phyloP scores from a whole-genome alignment of 1,284 basidiomycete genomes.

The Rhodotorula sp. region DNA sequence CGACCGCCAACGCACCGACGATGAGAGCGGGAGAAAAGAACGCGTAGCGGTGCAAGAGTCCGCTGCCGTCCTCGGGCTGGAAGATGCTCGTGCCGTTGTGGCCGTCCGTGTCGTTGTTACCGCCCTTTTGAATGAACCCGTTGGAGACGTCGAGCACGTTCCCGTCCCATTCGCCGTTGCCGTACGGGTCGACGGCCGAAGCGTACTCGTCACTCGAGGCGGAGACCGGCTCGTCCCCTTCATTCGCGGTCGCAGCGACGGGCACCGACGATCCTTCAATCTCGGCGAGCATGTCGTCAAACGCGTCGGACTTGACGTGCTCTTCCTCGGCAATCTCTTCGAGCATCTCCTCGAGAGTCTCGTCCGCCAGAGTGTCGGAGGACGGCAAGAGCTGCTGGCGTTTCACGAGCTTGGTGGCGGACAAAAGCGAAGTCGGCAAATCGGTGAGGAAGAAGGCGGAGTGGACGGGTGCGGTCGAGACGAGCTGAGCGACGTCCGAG shows the following conservation, averaged over 20 bases:
- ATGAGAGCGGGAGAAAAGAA: constrained; percentile 37
- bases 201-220: background rate
- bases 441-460: constrained; percentile 32
- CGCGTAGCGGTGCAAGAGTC: constrained; percentile 36
- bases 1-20: constrained; percentile 19
- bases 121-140: background rate
- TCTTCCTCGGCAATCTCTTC: constrained; percentile 16
- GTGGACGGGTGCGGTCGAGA: background rate
- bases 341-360: constrained; percentile 1
- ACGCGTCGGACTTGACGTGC: constrained; percentile 7
- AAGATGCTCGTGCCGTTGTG: constrained; percentile 40
- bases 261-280: background rate
- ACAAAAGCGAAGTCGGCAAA: constrained; percentile 5
- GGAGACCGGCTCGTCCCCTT: background rate
- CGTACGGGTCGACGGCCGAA: constrained; percentile 1
- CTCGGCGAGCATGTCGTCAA: constrained; percentile 18
- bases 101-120: background rate
- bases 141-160: constrained; percentile 8
- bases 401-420: constrained; percentile 4
- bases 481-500: background rate
- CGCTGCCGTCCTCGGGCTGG: constrained; percentile 11
- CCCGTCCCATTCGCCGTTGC: constrained; percentile 8
- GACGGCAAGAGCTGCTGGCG: constrained; percentile 1
- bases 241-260: background rate
- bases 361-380: background rate